These are phyloP conservation scores for Pichia sp. DNA, from an alignment of 1,139 yeast species.

Conservation along the genomic window DNA sequence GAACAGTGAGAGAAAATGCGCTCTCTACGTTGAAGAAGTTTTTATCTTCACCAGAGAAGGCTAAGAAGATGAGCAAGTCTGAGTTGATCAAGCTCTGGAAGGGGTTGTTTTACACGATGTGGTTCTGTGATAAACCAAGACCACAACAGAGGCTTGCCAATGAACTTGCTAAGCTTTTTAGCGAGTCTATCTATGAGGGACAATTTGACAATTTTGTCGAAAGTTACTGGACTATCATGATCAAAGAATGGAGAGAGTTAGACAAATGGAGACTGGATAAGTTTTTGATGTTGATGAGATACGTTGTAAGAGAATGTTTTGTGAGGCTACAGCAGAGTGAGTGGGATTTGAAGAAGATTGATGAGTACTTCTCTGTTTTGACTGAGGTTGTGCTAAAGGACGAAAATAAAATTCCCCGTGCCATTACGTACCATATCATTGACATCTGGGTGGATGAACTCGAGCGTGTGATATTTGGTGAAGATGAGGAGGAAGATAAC, in stretches of 20 bases:
- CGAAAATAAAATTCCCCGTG: constrained; percentile 54
- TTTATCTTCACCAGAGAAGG: constrained; percentile 31
- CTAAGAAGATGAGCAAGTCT: constrained; percentile 21
- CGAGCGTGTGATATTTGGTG: constrained; percentile 53
- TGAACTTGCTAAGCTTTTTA: constrained; percentile 55
- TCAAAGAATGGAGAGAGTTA: constrained; percentile 75
- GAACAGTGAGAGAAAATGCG: constrained; percentile 70
- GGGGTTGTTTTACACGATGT: constrained; percentile 87
- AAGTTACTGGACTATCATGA: constrained; percentile 79
- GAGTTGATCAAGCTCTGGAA: constrained; percentile 88
- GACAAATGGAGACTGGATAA: constrained; percentile 89
- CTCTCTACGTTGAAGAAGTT: constrained; percentile 58
- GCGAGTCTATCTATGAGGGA: constrained; percentile 36
- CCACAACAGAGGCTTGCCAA: constrained; percentile 85
- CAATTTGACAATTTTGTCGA: constrained; percentile 47
- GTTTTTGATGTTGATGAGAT: constrained; percentile 71
- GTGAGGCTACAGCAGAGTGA: constrained; percentile 43
- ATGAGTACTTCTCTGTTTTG: constrained; percentile 39
- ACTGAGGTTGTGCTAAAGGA: constrained; percentile 41
- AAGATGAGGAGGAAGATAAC: constrained; percentile 39
- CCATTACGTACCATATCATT: constrained; percentile 76
- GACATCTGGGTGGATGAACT: constrained; percentile 85
- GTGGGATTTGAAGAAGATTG: constrained; percentile 51
- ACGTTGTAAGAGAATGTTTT: constrained; percentile 63
- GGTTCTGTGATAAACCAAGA: constrained; percentile 91